Base-by-base conservation (phyloP, 2,329 filamentous ascomycete genomes). In the Aureobasidium sp. region DNA sequence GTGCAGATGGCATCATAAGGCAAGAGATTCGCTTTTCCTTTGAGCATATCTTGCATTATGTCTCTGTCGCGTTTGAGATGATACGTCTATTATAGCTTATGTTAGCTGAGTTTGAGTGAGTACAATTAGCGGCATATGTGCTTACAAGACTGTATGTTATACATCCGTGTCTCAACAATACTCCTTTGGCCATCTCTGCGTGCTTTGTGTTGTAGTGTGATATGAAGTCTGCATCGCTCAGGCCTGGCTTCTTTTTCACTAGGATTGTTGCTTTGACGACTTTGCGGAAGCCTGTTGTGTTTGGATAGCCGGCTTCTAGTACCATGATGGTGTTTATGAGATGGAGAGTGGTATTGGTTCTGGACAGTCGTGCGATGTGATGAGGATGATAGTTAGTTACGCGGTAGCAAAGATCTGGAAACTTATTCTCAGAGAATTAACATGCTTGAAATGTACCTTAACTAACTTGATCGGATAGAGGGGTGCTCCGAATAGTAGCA, bases 1-100 rank as follows among this genome's bases (percentile, higher is more conserved):
- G 80, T 82, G 73, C 81, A 83, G 40, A 83, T 82, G 56, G 81
- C 81, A 68, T 83, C 81, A 70, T 81, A 83, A 59, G 80, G 77
- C 56, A 81, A 69, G 66, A 83, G 74, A 59, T 77, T 73, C 11
- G 80, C 81, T 64, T 81, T 78, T 25, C 81, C 81, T 65, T 80
- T 79, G 69, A 83, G 72, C 70, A 83, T 83, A 67, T 84, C 81
- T 59, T 79, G 76, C 61, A 82, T 77, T 58, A 80, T 79, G 58
- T 78, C 81, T 33, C 79, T 76, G 66, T 83, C 81, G 18, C 80
- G 76, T 61, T 78, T 70, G 4, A 83, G 73, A 68, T 82, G 81
- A 67, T 83, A 83, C 16, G 80, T 82, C 80, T 83, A 29, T 48
- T 4, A 11, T 16, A 18, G 11, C 11, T 20, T 36, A 10, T 10